Evolutionary conservation across 768 basidiomycete species (phyloP).

Genomic region (Fistulinella prunicolor): DNA sequence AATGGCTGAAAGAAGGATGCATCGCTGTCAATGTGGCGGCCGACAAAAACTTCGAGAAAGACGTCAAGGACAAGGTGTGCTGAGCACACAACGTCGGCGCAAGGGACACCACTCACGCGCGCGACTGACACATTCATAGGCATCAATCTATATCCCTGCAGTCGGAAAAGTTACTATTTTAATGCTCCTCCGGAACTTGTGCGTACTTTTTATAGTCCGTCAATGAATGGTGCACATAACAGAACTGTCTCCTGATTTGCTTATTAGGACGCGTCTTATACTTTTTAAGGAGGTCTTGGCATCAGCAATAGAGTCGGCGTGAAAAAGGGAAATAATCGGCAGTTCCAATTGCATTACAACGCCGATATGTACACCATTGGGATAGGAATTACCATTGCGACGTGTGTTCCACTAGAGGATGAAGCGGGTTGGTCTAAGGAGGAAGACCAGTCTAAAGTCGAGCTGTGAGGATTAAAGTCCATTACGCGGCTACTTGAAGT

Average conservation of each 20-base stretch:
- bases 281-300: conserved; percentile 21
- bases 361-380: conserved; percentile 35
- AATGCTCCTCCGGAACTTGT: conserved; percentile 97
- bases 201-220: conserved; percentile 31
- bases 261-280: conserved; percentile 28
- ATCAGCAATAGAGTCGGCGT: conserved; percentile 3
- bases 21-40: conserved; percentile 90
- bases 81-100: background rate
- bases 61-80: conserved; percentile 85
- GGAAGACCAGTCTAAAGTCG: conserved; percentile 16
- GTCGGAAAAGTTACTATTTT: conserved; percentile 98
- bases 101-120: conserved; percentile 11
- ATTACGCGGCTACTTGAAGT: conserved; percentile 36
- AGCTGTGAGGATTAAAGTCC: conserved; percentile 8
- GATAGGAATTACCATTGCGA: conserved; percentile 27
- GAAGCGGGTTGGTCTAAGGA: conserved; percentile 10
- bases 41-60: conserved; percentile 95
- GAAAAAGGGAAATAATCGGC: conserved; percentile 11
- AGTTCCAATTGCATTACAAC: conserved; percentile 25
- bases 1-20: conserved; percentile 90
- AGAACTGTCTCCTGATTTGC: background rate
- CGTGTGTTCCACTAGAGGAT: conserved; percentile 16
- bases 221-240: conserved; percentile 5
- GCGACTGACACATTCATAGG: conserved; percentile 36
- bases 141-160: conserved; percentile 90